phyloP scores from a whole-genome alignment of 2,329 filamentous ascomycete species.

The Amauroascus niger region DNA sequence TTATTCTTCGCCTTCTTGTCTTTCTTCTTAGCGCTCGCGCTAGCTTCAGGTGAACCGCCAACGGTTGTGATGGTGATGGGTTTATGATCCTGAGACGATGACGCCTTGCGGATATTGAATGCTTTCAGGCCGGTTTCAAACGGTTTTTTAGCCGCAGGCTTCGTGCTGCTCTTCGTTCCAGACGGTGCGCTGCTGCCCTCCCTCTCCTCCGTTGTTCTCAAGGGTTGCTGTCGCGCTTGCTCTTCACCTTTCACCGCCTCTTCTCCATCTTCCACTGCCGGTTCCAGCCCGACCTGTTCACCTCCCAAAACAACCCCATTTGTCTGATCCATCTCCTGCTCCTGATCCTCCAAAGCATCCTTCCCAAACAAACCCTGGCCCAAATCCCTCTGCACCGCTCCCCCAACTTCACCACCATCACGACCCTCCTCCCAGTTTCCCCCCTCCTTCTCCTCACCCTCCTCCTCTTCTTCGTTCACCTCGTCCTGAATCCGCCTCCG shows the following conservation, averaged over 20 bases:
- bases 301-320: background rate
- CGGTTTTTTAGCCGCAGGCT: background rate
- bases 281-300: background rate
- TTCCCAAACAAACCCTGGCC: background rate
- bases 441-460: too few species aligned
- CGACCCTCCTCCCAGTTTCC: too few species aligned
- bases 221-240: background rate
- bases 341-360: background rate
- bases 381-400: background rate
- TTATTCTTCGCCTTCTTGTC: slow-evolving; percentile 10
- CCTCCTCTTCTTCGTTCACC: too few species aligned
- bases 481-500: background rate
- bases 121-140: slow-evolving; percentile 10
- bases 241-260: background rate
- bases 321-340: slow-evolving; percentile 3
- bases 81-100: background rate
- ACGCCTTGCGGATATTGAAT: slow-evolving; percentile 8
- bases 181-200: background rate
- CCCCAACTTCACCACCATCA: background rate
- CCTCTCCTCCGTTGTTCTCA: background rate
- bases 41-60: background rate
- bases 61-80: slow-evolving; percentile 3
- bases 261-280: background rate
- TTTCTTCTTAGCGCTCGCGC: background rate
- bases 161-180: background rate